Percentiles rank a stretch among this genome's conserved stretches.
Conservation (phyloP, 2,329 filamentous ascomycete species). For the Aspergillus chevalieri region DNA sequence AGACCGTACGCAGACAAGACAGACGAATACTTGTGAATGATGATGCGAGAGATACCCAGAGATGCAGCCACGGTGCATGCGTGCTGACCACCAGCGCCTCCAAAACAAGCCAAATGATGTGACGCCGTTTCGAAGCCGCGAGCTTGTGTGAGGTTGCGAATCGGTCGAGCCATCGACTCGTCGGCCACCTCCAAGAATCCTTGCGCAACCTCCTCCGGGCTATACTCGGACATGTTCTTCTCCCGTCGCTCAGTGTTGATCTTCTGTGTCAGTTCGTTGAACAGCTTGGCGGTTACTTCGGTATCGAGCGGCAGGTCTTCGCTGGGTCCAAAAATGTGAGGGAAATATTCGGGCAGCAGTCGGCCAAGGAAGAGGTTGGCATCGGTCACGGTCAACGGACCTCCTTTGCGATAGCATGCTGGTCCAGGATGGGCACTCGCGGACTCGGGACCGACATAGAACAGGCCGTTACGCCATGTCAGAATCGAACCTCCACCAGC, state of each 20-base stretch:
- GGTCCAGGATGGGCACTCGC: slow-evolving; percentile 85
- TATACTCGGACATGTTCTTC: slow-evolving; percentile 54
- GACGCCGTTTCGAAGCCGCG: slow-evolving; percentile 14
- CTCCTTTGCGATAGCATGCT: slow-evolving; percentile 84
- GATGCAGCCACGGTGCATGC: slow-evolving; percentile 38
- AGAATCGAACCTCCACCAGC: slow-evolving; percentile 65
- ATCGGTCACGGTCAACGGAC: slow-evolving; percentile 87
- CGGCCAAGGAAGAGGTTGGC: slow-evolving; percentile 82
- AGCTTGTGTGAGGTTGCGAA: slow-evolving; percentile 18
- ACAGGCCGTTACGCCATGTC: slow-evolving; percentile 79
- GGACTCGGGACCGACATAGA: slow-evolving; percentile 84
- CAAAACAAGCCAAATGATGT: slow-evolving; percentile 26
- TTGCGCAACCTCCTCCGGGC: slow-evolving; percentile 47
- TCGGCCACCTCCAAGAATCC: slow-evolving; percentile 87
- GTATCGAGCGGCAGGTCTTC: slow-evolving; percentile 73
- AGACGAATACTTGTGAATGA: slow-evolving; percentile 41
- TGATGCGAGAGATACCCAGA: slow-evolving; percentile 35
- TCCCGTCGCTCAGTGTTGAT: slow-evolving; percentile 62
- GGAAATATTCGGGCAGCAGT: slow-evolving; percentile 82
- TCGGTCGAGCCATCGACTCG: slow-evolving; percentile 67
- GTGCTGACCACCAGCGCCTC: slow-evolving; percentile 34
- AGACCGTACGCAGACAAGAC: slow-evolving; percentile 37
- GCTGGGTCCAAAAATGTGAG: slow-evolving; percentile 83
- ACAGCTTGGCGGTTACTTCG: slow-evolving; percentile 64
- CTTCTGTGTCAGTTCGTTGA: slow-evolving; percentile 66